A percentile compares a stretch with the other conserved stretches of the same genome.
phyloP scores from a whole-genome alignment of 2,329 filamentous ascomycete species.

The Xylaria sp. region DNA sequence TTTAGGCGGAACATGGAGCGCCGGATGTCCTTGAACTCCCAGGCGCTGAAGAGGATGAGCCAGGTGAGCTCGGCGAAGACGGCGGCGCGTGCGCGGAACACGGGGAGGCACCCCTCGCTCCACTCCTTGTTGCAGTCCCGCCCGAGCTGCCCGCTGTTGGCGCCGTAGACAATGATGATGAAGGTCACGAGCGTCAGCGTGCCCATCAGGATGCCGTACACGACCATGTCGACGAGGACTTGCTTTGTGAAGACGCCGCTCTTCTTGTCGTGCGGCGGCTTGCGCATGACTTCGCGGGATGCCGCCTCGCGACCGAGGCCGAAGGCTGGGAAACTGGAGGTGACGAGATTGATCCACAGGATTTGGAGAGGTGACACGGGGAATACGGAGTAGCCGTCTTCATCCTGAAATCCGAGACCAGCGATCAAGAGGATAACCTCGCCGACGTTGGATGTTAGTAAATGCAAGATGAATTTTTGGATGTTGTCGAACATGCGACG shows the following conservation, averaged over 20 bases:
- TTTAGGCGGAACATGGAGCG: constrained; percentile 74
- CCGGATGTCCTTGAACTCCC: constrained; percentile 77
- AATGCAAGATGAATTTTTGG: constrained; percentile 83
- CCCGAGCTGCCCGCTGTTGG: constrained; percentile 61
- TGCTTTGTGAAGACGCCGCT: constrained; percentile 78
- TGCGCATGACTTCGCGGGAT: constrained; percentile 76
- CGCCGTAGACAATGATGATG: constrained; percentile 66
- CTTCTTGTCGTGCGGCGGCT: constrained; percentile 74
- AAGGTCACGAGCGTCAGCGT: constrained; percentile 69
- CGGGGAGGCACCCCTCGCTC: constrained; percentile 60
- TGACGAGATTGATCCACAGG: constrained; percentile 94
- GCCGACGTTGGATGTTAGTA: constrained; percentile 81
- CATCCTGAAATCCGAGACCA: constrained; percentile 81
- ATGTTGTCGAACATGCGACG: constrained; percentile 88
- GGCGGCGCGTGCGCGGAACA: constrained; percentile 74
- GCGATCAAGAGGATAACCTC: constrained; percentile 82
- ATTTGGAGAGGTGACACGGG: constrained; percentile 86
- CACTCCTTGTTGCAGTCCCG: constrained; percentile 66
- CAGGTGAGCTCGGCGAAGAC: constrained; percentile 77
- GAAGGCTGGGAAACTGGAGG: constrained; percentile 85
- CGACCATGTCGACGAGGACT: constrained; percentile 77
- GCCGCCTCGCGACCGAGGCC: constrained; percentile 82
- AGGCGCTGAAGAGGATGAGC: constrained; percentile 75
- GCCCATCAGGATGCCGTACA: constrained; percentile 81
- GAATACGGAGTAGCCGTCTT: constrained; percentile 75